Base-by-base conservation (phyloP, 345 rosid species). In the Citropsis articulata region DNA sequence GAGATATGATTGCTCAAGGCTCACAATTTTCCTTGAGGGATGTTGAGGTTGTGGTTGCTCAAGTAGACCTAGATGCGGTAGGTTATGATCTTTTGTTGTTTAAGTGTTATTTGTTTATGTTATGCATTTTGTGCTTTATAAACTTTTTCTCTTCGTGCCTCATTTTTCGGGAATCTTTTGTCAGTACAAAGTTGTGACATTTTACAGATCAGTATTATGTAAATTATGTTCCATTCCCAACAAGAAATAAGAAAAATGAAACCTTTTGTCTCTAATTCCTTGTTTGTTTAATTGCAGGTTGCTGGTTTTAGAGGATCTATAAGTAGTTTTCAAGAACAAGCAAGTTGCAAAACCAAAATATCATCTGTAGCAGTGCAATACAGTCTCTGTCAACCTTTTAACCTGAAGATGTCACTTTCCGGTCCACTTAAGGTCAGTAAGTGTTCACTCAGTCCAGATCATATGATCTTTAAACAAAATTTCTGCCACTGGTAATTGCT, bases 31-130 rank as follows among this genome's bases (percentile, higher is more conserved):
- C 98, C 2, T 77, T 96, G 82, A 96, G 77, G 82, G 99, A 96
- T 82, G 93, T 92, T 57, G 99, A 96, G 84, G 92, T 96, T 83
- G 94, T 90, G 80, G 71, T 87, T 81, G 97, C 94, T 4, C 94
- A 92, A 91, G 90, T 92, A 25, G 99, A 96, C 84, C 84, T 96
- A 53, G 99, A 92, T 86, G 97, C 95, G 91, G 98, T 96, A 90
- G 62, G 86, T 61, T 64, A 65, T n/a, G n/a, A n/a, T n/a, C n/a
- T 77, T 72, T 2, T 71, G 16, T 35, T 78, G 42, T 27, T 57
- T 67, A 4, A 6, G 69, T 35, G 45, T 40, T 65, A 9, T 30
- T 31, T 78, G 25, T 53, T 4, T 25, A 45, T 77, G 60, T 31
- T 12, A 5, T 14, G 25, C 6, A 7, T 45, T 53, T 18, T 45